Evolutionary conservation across 2,329 filamentous ascomycete species (phyloP), one percentile per base, ranked within the genome.

Genomic region (Hymenoscyphus linearis): DNA sequence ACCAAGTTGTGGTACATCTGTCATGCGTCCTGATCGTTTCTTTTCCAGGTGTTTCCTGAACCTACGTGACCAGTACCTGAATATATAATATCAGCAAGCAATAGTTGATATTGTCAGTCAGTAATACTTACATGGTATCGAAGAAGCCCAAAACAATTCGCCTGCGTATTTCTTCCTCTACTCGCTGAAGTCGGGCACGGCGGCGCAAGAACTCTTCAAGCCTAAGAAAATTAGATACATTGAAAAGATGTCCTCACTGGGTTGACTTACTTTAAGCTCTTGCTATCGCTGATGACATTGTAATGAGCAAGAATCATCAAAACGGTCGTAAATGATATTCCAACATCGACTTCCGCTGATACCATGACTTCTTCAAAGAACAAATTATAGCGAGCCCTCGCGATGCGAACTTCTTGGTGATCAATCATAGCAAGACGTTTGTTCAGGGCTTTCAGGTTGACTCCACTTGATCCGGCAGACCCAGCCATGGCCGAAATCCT

Each of bases 291-390:
- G 74, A 99, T 99, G 71, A 99, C 92, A 71, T 98, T 99, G 81
- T 99, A 96, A 75, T 99, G 95, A 36, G 96, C 93, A 61, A 99
- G 80, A 63, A 96, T 96, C 89, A 99, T 95, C 57, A 99, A 81
- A 25, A 97, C 88, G 6, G 89, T 88, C 2, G 91, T 95, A 74
- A 99, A 99, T 0, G 90, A 88, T 62, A 99, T 96, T 55, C 95
- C 95, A 64, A 85, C 84, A 70, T 96, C 91, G 0, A 88, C 89
- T 74, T 99, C 93, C 4, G 93, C 91, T 4, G 92, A 93, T 5
- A 97, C 91, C 74, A 98, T 85, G 22, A 98, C 90, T 77, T 99
- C 96, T 75, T 98, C 93, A 71, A 91, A 99, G 75, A 99, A 99
- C n/a, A 89, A 83, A 69, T 96, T 96, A 79, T 96, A 93, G 50